phyloP scores from a whole-genome alignment of 179 eudicot genomes.

The Beta lomatogona region DNA sequence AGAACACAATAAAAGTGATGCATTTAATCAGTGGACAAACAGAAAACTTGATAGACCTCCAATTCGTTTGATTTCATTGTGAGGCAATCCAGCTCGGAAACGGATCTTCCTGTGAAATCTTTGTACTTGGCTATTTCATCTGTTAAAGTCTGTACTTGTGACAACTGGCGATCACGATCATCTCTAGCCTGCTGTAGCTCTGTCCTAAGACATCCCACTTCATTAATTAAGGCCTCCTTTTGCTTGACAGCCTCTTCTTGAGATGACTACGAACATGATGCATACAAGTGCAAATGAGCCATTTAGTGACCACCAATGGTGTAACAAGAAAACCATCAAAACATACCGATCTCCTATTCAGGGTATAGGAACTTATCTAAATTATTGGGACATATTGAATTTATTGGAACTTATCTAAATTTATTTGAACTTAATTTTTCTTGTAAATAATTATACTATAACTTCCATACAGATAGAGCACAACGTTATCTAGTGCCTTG shows the following conservation, averaged over 20 bases:
- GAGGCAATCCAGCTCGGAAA: constrained; percentile 61
- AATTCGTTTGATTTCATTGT: constrained; percentile 59
- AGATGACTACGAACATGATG: constrained; percentile 44
- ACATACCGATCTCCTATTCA: neutral
- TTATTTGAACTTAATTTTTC: no score
- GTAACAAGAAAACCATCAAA: neutral
- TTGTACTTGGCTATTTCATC: constrained; percentile 63
- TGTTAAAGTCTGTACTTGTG: constrained; percentile 55
- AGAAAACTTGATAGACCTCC: constrained; percentile 53
- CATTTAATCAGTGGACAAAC: neutral
- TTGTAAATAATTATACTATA: neutral
- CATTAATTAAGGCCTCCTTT: constrained; percentile 66
- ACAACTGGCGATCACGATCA: constrained; percentile 74
- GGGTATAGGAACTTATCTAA: neutral
- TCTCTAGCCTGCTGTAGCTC: constrained; percentile 81
- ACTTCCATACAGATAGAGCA: neutral
- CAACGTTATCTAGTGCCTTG: neutral
- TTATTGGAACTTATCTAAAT: no score
- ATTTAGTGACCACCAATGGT: neutral
- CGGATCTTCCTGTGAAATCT: constrained; percentile 61
- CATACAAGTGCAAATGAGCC: constrained; percentile 15
- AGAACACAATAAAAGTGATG: constrained; percentile 17
- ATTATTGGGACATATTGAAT: no score
- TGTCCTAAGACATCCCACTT: constrained; percentile 66
- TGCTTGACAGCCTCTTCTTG: constrained; percentile 75